Evolutionary conservation across 805 yeast genomes (phyloP), one percentile per base, ranked within the genome.

Genomic region (Pichia cabralensis): DNA sequence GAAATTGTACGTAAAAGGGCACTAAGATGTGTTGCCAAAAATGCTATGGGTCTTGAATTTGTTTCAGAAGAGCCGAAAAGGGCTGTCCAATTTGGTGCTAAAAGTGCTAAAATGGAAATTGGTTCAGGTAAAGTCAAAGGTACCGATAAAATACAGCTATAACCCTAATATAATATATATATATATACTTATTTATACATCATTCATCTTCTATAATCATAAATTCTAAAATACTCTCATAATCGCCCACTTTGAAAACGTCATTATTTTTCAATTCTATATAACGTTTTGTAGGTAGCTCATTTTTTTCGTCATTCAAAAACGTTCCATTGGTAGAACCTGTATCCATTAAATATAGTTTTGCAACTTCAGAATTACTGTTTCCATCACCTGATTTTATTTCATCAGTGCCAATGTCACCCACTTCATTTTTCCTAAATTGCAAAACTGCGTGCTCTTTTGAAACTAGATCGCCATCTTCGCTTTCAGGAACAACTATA

Each of bases 51-150:
- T 1, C 44, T 79, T 14, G 52, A 43, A 0, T 67, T 65, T 53
- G 92, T 86, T 0, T 60, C 74, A 13, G 61, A 64, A 16, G 97
- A 92, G 50, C 74, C 80, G 2, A 92, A 92, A 52, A 65, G 99
- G 30, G 99, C 99, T 0, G 86, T 92, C 40, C 98, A 92, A 52
- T 92, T 92, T 56, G 99, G 99, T 0, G 83, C 97, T 0, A 77
- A 81, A 43, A 80, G 95, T 51, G 98, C 99, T 1, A 94, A 89
- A 55, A 75, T 92, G 79, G 88, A 81, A 42, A 66, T 75, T 3
- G 89, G 89, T 1, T 72, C 80, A 28, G 79, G 88, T 4, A 80
- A 74, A 45, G 64, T 71, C 26, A 80, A 76, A 47, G 97, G 97
- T 0, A 80, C 88, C 0, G 92, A 80, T 47, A 47, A 56, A 35